These are phyloP conservation scores for Diaporthe humulicola DNA, from an alignment of 2,329 filamentous ascomycete species.

Conservation along the genomic window DNA sequence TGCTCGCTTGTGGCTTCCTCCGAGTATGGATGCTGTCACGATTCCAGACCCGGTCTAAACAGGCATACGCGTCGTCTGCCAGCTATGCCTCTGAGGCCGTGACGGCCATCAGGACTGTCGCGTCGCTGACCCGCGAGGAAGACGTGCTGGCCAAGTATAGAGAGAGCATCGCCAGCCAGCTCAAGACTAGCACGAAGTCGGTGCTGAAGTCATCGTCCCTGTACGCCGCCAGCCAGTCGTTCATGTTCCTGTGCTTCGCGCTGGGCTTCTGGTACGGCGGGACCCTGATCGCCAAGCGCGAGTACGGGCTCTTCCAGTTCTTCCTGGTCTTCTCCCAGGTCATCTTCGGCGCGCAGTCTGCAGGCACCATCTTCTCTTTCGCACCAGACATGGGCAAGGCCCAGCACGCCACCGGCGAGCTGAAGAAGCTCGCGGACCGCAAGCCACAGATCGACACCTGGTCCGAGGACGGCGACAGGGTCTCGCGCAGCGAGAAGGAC, in stretches of 20 bases:
- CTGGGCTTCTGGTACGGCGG: slow-evolving; percentile 96
- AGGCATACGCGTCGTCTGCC: slow-evolving; percentile 83
- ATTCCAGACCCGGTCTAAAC: slow-evolving; percentile 84
- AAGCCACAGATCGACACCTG: slow-evolving; percentile 86
- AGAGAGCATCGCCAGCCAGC: slow-evolving; percentile 74
- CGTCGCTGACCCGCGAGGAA: slow-evolving; percentile 86
- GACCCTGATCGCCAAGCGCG: slow-evolving; percentile 75
- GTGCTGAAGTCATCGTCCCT: slow-evolving; percentile 82
- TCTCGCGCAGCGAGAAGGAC: slow-evolving; percentile 55
- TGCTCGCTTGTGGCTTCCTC: slow-evolving; percentile 56
- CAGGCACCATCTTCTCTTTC: slow-evolving; percentile 89
- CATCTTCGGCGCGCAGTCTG: slow-evolving; percentile 92
- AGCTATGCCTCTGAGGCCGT: slow-evolving; percentile 94
- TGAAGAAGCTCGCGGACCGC: slow-evolving; percentile 88
- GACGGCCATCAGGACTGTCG: slow-evolving; percentile 92
- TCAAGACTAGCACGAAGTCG: slow-evolving; percentile 76
- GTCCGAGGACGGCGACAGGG: slow-evolving; percentile 75
- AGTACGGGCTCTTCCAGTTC: slow-evolving; percentile 88
- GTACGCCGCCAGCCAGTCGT: slow-evolving; percentile 86
- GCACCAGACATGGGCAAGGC: slow-evolving; percentile 95
- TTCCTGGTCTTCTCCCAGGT: slow-evolving; percentile 91
- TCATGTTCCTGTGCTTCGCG: slow-evolving; percentile 86
- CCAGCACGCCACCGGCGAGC: slow-evolving; percentile 82
- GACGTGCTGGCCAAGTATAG: slow-evolving; percentile 84
- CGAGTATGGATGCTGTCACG: slow-evolving; percentile 76